Evolutionary conservation across 2,329 filamentous ascomycete species (phyloP), one percentile per base, ranked within the genome.

Genomic region (Metarhizium rileyi): DNA sequence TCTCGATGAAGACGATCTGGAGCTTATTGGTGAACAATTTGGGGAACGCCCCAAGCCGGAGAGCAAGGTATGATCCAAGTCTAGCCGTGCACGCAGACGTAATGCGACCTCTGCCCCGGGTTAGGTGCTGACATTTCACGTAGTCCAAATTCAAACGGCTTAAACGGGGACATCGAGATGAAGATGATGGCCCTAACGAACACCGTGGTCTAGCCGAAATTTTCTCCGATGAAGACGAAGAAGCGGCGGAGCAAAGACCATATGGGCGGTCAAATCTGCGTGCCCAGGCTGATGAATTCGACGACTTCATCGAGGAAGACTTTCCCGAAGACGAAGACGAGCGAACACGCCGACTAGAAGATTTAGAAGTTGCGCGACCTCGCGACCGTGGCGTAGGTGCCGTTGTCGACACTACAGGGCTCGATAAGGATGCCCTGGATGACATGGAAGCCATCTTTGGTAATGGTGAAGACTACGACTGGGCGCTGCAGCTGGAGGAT

Each of bases 391-490:
- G 85, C 40, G 80, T 84, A 36, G 75, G 82, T 26, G 78, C 81
- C 27, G 80, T 86, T 10, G 79, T 90, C 25, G 88, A 95, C 63
- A 86, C 85, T 8, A 81, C 87, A 5, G 90, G 90, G 2, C 78
- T 98, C 22, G 90, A 95, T 63, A 90, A 95, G 65, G 88, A 90
- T 59, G 87, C 90, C 4, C 76, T 97, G 33, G 91, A 97, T 64
- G 93, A 97, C 63, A 95, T 97, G 86, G 86, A 93, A 58, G 86
- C 85, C 50, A 95, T 95, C 35, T 98, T 98, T 59, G 93, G 93
- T 53, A 89, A 95, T 62, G 91, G 93, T 50, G 89, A 88, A 56
- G 93, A 98, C 62, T 98, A 97, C 63, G 84, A 90, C 58, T 98
- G 94, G 83, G 93, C 91, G 8, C 72, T 98, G 44, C 86, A 91